phyloP scores from a whole-genome alignment of 306 rosid genomes.

The Acacia acuminata region DNA sequence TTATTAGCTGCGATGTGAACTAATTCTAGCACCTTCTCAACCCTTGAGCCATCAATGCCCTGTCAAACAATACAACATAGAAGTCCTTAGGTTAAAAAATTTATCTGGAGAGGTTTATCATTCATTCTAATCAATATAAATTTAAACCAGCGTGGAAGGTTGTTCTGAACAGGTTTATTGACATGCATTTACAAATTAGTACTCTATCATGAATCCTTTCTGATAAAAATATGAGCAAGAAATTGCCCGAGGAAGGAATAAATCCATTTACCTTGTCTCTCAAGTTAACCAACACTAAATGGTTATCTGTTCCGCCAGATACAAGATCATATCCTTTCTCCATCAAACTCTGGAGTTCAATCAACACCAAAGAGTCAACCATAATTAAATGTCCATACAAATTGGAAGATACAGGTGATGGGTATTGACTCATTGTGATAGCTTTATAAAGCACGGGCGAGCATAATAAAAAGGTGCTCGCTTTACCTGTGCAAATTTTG shows the following conservation, averaged over 20 bases:
- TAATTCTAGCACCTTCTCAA: slow-evolving; percentile 87
- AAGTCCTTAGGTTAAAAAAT: background rate
- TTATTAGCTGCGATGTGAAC: slow-evolving; percentile 94
- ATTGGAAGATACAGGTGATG: slow-evolving; percentile 13
- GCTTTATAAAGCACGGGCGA: background rate
- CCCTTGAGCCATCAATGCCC: slow-evolving; percentile 97
- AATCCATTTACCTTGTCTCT: slow-evolving; percentile 68
- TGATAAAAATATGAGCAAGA: slow-evolving; percentile 22
- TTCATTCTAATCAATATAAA: background rate
- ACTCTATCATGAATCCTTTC: background rate
- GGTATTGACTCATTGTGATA: background rate
- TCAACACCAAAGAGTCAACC: slow-evolving; percentile 31
- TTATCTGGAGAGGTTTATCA: background rate
- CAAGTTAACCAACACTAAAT: slow-evolving; percentile 81
- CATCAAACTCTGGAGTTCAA: slow-evolving; percentile 76
- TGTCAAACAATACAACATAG: slow-evolving; percentile 34
- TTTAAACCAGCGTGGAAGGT: background rate
- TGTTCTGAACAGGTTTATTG: slow-evolving; percentile 17
- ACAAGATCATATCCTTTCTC: slow-evolving; percentile 86
- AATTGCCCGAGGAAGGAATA: slow-evolving; percentile 28
- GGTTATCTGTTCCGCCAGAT: slow-evolving; percentile 97
- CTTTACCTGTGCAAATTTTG: slow-evolving; percentile 77
- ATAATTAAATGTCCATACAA: slow-evolving; percentile 23
- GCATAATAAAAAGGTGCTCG: background rate
- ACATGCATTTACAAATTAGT: slow-evolving; percentile 23